Evolutionary conservation across 768 basidiomycete species (phyloP).

Genomic region (Lentinus tigrinus): DNA sequence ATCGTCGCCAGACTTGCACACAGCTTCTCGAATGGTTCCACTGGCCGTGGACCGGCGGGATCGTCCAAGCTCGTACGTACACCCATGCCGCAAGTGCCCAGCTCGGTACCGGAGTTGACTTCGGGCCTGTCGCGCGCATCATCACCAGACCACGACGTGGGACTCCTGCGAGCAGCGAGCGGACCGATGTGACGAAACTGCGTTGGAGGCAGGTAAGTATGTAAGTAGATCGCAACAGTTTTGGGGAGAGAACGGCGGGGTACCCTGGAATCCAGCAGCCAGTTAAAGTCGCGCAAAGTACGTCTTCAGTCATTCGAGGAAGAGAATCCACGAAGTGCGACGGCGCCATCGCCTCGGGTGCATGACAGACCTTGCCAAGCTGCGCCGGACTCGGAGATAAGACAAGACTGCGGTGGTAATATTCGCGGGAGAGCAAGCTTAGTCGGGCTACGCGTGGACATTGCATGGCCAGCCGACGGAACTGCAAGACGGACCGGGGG

Average conservation of each 20-base stretch:
- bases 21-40: no score
- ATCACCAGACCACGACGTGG: slow-evolving; percentile 10
- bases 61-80: no score
- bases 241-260: no score
- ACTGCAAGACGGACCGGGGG: background rate
- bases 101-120: background rate
- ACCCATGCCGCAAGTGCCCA: no score
- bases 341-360: background rate
- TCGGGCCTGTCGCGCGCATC: background rate
- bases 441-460: background rate
- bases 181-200: background rate
- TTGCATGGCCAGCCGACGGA: background rate
- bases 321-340: background rate
- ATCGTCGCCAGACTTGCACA: no score
- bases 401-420: background rate
- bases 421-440: background rate
- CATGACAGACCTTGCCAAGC: background rate
- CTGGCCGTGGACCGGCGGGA: no score
- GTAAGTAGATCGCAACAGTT: no score
- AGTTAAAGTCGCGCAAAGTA: no score
- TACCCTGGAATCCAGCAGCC: no score
- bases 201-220: no score
- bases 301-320: no score
- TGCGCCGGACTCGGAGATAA: background rate
- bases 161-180: background rate